Base-by-base conservation (phyloP, 2,329 filamentous ascomycete genomes). In the Aspergillus sp. region DNA sequence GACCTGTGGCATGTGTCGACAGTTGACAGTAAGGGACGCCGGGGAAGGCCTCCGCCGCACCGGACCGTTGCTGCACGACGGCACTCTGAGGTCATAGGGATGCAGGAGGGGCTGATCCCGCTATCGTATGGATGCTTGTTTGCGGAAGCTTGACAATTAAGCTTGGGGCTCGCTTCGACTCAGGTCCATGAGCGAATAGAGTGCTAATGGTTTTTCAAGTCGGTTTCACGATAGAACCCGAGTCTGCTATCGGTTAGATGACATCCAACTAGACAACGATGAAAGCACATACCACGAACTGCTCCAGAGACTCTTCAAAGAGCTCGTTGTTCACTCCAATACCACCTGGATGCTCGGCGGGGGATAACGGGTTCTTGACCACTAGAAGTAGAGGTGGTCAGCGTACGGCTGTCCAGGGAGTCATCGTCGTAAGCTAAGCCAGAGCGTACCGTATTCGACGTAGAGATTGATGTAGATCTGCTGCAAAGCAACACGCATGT, bases 381-480 rank as follows among this genome's bases (percentile, higher is more conserved):
- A 88, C 86, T 80, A 38, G n/a, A 19, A 47, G 57, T 25, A 42
- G 53, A 47, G 39, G 23, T 21, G 59, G 62, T 66, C 44, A 68
- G 58, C 36, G 48, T n/a, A 8, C 32, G n/a, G 8, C 52, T 17
- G 2, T 30, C 17, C 48, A 15, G 25, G 23, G 30, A 7, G 10
- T 25, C 7, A 32, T 41, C 36, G 15, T 25, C 11, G 15, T 30
- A 30, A 11, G 8, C 15, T 38, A 19, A 49, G 36, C 17, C 25
- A 4, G 15, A 47, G 70, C 69, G 15, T 77, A 92, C 90, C 89
- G 71, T 95, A 99, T 80, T 99, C 95, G 17, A 99, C 94, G 81
- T 95, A 99, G 23, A 98, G 85, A 75, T 96, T 98, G 60, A 97
- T 96, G 77, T 97, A 99, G 64, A 99, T 97, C 83, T 99, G 95